Conservation (phyloP, 768 basidiomycete genomes). For the Tylopilus rubrobrunneus region DNA sequence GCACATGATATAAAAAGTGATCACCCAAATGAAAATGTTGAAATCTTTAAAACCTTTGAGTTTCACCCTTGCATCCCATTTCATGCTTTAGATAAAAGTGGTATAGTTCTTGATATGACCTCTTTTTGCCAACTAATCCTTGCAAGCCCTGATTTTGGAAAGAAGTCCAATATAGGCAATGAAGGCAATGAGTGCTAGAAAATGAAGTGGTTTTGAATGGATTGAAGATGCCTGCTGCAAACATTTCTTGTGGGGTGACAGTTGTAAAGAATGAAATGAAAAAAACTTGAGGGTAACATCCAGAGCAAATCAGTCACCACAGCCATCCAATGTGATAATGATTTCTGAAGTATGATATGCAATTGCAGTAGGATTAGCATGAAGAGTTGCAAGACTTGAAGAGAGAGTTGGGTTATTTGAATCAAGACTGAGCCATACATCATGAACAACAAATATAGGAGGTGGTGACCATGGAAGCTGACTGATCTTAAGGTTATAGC, state of each 20-base stretch:
- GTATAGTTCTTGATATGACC: too few species aligned
- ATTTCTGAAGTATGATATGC: background rate
- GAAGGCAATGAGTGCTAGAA: too few species aligned
- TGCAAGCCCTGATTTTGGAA: too few species aligned
- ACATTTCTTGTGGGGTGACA: background rate
- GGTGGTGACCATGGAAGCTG: background rate
- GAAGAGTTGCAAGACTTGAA: background rate
- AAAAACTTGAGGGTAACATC: background rate
- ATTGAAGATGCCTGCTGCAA: too few species aligned
- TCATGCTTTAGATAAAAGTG: too few species aligned
- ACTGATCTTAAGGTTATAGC: background rate
- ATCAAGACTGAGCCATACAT: background rate
- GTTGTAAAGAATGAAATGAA: background rate
- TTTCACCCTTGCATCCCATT: too few species aligned
- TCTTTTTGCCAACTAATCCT: too few species aligned
- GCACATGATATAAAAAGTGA: too few species aligned
- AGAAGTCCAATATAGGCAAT: too few species aligned
- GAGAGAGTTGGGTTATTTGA: background rate
- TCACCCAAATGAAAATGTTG: too few species aligned
- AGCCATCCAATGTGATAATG: background rate
- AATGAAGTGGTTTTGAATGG: too few species aligned
- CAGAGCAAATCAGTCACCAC: background rate
- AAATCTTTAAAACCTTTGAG: too few species aligned
- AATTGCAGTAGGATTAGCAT: background rate
- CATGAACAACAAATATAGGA: background rate